Evolutionary conservation across 768 basidiomycete species (phyloP).

Genomic region (Psilocybe cyanescens): DNA sequence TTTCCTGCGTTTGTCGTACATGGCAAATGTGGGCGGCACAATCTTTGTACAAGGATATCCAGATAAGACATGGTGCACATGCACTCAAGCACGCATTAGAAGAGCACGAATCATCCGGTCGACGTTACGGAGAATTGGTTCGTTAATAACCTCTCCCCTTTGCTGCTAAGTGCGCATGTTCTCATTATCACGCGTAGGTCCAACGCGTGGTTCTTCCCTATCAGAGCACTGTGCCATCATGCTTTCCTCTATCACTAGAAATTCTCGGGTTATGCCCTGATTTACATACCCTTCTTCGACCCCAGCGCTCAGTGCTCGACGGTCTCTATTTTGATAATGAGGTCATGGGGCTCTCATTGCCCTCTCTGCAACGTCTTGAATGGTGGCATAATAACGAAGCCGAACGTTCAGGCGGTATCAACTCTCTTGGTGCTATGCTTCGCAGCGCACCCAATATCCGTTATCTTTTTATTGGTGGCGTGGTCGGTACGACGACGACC

Average conservation of each 20-base stretch:
- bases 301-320: conserved; percentile 31
- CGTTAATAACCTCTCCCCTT: conserved; percentile 10
- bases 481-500: conserved; percentile 32
- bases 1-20: conserved; percentile 59
- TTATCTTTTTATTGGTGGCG: conserved; percentile 61
- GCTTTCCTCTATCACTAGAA: conserved; percentile 39
- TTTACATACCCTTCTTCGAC: conserved; percentile 60
- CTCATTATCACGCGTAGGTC: conserved; percentile 38
- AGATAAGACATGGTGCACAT: conserved; percentile 35
- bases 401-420: conserved; percentile 66
- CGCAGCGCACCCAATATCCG: conserved; percentile 54
- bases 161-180: conserved; percentile 2
- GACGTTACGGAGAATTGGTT: conserved; percentile 34
- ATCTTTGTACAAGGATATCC: conserved; percentile 59
- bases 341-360: conserved; percentile 45
- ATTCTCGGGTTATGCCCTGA: conserved; percentile 52
- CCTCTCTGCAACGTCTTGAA: conserved; percentile 62
- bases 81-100: conserved; percentile 30
- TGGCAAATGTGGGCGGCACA: conserved; percentile 54
- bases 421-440: conserved; percentile 59
- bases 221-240: conserved; percentile 47
- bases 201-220: conserved; percentile 65
- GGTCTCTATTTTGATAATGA: conserved; percentile 57
- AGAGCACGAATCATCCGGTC: conserved; percentile 24
- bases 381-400: conserved; percentile 70